phyloP scores from a whole-genome alignment of 2,329 filamentous ascomycete genomes.

The Remersonia thermophila region DNA sequence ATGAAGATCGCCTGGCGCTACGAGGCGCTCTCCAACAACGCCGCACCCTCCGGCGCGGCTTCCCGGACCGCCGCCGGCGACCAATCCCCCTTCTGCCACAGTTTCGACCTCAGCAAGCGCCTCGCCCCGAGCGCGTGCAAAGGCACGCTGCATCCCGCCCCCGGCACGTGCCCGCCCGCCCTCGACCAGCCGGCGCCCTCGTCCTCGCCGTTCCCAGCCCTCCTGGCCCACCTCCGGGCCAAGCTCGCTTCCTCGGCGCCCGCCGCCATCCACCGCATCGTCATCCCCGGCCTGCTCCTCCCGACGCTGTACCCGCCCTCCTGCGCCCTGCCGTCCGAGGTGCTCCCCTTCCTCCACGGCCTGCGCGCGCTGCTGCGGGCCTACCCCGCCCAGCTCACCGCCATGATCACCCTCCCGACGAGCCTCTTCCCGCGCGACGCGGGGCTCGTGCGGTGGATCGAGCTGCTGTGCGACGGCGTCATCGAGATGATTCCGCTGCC shows the following conservation, averaged over 20 bases:
- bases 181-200: slow-evolving; percentile 15
- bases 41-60: slow-evolving; percentile 5
- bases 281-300: slow-evolving; percentile 76
- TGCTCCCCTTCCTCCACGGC: slow-evolving; percentile 71
- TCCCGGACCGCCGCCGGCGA: slow-evolving; percentile 13
- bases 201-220: slow-evolving; percentile 46
- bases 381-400: slow-evolving; percentile 52
- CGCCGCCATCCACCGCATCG: slow-evolving; percentile 60
- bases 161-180: slow-evolving; percentile 32
- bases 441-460: slow-evolving; percentile 74
- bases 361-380: slow-evolving; percentile 63
- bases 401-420: slow-evolving; percentile 64
- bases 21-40: slow-evolving; percentile 55
- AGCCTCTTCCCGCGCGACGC: slow-evolving; percentile 65
- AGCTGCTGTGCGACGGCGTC: slow-evolving; percentile 73
- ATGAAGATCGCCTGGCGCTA: slow-evolving; percentile 99
- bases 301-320: slow-evolving; percentile 69
- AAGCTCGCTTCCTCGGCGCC: slow-evolving; percentile 45
- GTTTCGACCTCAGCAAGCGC: slow-evolving; percentile 58
- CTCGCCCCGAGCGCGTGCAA: slow-evolving; percentile 38
- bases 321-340: slow-evolving; percentile 54
- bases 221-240: slow-evolving; percentile 46
- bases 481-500: slow-evolving; percentile 69
- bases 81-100: slow-evolving; percentile 50
- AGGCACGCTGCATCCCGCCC: slow-evolving; percentile 39